Evolutionary conservation across 2,329 filamentous ascomycete genomes (phyloP), one percentile per base, ranked within the genome.

Genomic region (Teratosphaeria epicoccoides): DNA sequence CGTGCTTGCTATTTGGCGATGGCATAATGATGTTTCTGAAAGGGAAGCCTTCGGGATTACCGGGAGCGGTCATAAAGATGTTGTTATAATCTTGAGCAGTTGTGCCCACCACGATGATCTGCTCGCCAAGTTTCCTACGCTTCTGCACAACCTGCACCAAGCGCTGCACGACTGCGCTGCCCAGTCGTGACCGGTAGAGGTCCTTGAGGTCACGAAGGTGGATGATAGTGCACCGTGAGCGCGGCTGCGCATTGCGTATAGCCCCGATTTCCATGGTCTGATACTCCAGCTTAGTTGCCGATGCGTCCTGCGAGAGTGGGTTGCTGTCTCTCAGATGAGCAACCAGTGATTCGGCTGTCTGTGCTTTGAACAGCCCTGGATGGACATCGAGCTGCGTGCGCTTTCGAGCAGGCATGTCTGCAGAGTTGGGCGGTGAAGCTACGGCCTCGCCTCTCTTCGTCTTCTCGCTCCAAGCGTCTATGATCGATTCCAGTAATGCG

Each of bases 41-140:
- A 26, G 74, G 71, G 17, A 70, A 67, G 46, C 74, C 71, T 33
- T 74, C 66, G 23, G 67, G 64, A 9, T 71, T 45, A 37, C 52
- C 46, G 24, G 43, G 24, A 50, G 47, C 45, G 50, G 40, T 45
- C 47, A 50, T 47, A 51, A 57, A 58, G 9, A 45, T 17, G 12
- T 33, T 50, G 33, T 46, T 52, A n/a, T 46, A 43, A 20, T 44
- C 52, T 14, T 59, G 75, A 1, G 82, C 76, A 9, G 85, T 84
- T 5, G 87, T 88, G n/a, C 90, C 93, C 26, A 97, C 70, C 17
- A 96, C 76, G 51, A 90, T 77, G 49, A 95, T 78, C 53, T 79
- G 80, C 58, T 83, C 78, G 4, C 89, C 89, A 37, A 80, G 76
- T 50, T 78, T 76, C 74, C 90, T 85, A 52, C 84, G 77, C 53